phyloP scores from a whole-genome alignment of 192 early-diverging fungal species.

The Cetraspora pellucida region DNA sequence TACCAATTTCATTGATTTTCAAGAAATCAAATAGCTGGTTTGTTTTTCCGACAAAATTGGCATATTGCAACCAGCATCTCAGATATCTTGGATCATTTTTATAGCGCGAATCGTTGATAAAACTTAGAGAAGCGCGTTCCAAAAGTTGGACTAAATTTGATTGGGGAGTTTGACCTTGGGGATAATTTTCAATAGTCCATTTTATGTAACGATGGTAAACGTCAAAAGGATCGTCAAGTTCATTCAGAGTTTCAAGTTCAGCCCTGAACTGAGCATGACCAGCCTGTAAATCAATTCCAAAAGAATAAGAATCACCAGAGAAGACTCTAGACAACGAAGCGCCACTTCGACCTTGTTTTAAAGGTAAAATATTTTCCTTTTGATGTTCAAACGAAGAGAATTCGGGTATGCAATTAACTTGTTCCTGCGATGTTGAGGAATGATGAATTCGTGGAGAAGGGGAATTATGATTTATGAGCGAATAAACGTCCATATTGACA shows the following conservation, averaged over 20 bases:
- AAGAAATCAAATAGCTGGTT: constrained; percentile 80
- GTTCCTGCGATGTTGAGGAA: too few species aligned
- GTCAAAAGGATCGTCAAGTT: constrained; percentile 61
- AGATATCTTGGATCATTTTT: constrained; percentile 62
- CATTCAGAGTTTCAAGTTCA: constrained; percentile 42
- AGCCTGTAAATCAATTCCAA: constrained; percentile 32
- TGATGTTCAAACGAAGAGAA: constrained; percentile 62
- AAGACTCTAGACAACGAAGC: constrained; percentile 39
- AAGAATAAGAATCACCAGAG: constrained; percentile 34
- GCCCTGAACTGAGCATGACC: constrained; percentile 36
- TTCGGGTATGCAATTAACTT: not conserved
- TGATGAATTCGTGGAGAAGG: too few species aligned
- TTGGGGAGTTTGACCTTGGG: constrained; percentile 56
- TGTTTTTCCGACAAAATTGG: constrained; percentile 59
- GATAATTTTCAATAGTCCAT: constrained; percentile 65
- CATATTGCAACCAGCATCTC: constrained; percentile 45
- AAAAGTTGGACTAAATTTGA: constrained; percentile 55
- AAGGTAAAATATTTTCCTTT: constrained; percentile 79
- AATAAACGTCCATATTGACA: too few species aligned
- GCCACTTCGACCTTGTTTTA: constrained; percentile 68
- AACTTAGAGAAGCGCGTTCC: constrained; percentile 49
- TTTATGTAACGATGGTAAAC: constrained; percentile 60
- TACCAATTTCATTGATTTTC: constrained; percentile 69
- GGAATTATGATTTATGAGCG: too few species aligned
- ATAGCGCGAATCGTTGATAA: constrained; percentile 58